Base-by-base conservation (phyloP, 1,284 basidiomycete genomes). In the Sphaerobolus stellatus region DNA sequence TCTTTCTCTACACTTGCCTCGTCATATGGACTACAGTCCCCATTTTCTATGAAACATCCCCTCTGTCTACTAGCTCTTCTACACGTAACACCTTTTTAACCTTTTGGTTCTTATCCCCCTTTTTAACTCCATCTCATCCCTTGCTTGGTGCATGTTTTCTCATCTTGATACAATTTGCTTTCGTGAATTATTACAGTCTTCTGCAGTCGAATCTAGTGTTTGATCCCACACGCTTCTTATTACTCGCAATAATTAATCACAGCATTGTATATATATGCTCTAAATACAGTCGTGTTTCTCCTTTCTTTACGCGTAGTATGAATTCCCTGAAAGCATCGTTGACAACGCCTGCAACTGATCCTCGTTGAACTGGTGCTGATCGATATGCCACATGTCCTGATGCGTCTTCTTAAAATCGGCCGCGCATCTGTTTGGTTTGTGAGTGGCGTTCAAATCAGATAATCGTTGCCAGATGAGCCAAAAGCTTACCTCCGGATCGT, bases 381-480 rank as follows among this genome's bases (percentile, higher is more conserved):
- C 95, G 63, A 90, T 91, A 61, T 90, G 86, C 92, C 92, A 94
- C 49, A 90, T 94, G 68, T 94, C 92, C 88, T 92, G 64, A 68
- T 88, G 86, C 53, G 86, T 89, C 85, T 91, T 88, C 71, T 92
- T 92, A 68, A 93, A 93, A 66, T 93, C 90, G 38, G 90, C 91
- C 48, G 93, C 93, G 70, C 87, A 91, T 49, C 53, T 54, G 28
- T 13, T 18, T n/a, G n/a, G n/a, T n/a, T n/a, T n/a, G n/a, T n/a
- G n/a, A n/a, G n/a, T n/a, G n/a, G n/a, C n/a, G n/a, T n/a, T n/a
- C n/a, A n/a, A n/a, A n/a, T n/a, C n/a, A n/a, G n/a, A n/a, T n/a
- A n/a, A n/a, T 22, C 13, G 3, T 14, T 43, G 13, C 41, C 20
- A 11, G 13, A 24, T n/a, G 41, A 43, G 28, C 9, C 16, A 43